Evolutionary conservation across 441 rosid genomes (phyloP).

Genomic region (Biscutella auriculata): DNA sequence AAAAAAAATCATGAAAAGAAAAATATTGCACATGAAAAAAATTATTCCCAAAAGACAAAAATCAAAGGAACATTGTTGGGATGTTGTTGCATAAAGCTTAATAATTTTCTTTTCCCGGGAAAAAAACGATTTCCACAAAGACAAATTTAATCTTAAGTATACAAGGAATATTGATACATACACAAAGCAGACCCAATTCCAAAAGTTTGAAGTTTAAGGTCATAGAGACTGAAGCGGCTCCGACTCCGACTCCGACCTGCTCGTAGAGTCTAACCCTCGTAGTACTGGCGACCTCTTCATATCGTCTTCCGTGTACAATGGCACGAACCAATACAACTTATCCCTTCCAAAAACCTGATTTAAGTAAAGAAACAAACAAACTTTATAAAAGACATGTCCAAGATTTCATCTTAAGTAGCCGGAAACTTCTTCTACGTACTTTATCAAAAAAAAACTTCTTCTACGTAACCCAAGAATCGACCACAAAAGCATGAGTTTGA

Average conservation of each 20-base stretch:
- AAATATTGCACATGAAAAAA: too few species aligned
- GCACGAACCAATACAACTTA: conserved; percentile 67
- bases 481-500: background rate
- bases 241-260: conserved; percentile 32
- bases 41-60: too few species aligned
- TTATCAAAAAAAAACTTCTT: too few species aligned
- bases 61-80: background rate
- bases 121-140: background rate
- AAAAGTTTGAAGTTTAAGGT: background rate
- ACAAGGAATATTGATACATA: conserved; percentile 10
- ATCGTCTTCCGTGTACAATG: conserved; percentile 60
- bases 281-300: conserved; percentile 26
- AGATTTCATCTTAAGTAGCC: background rate
- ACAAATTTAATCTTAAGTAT: conserved; percentile 5
- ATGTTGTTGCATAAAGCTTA: background rate
- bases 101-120: background rate
- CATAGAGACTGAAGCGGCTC: conserved; percentile 27
- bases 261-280: conserved; percentile 43
- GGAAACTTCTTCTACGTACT: background rate
- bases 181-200: conserved; percentile 1
- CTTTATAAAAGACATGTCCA: background rate
- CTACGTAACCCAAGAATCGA: background rate
- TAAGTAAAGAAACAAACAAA: background rate
- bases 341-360: conserved; percentile 66
- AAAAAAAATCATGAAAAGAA: too few species aligned